These are phyloP conservation scores for Lathyrus oleraceus DNA, from an alignment of 306 rosid genomes.

Conservation along the genomic window DNA sequence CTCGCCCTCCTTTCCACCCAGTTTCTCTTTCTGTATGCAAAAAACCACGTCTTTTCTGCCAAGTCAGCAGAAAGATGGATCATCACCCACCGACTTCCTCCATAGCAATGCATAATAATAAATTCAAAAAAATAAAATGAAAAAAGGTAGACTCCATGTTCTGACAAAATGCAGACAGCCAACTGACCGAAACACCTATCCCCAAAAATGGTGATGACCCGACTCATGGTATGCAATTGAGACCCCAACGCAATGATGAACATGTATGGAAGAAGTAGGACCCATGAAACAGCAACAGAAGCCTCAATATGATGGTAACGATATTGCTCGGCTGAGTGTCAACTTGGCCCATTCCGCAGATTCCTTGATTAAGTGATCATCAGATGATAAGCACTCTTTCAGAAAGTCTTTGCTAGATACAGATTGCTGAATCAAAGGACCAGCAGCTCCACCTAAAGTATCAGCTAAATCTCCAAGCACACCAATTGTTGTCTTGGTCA, in stretches of 20 bases:
- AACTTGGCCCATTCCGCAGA: conserved; percentile 95
- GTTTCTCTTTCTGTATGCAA: conserved; percentile 35
- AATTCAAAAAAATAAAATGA: conserved; percentile 34
- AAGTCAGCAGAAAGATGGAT: conserved; percentile 65
- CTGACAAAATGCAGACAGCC: conserved; percentile 53
- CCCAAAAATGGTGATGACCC: conserved; percentile 78
- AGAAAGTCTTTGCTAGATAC: conserved; percentile 84
- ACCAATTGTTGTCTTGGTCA: conserved; percentile 86
- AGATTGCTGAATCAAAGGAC: conserved; percentile 77
- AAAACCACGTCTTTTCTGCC: conserved; percentile 56
- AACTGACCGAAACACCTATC: conserved; percentile 51
- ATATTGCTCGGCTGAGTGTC: conserved; percentile 76
- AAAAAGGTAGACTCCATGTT: conserved; percentile 50
- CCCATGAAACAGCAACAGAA: conserved; percentile 34
- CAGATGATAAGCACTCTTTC: conserved; percentile 79
- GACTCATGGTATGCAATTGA: conserved; percentile 77
- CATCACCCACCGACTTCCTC: conserved; percentile 60
- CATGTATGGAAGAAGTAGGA: conserved; percentile 71
- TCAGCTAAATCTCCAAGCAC: conserved; percentile 94
- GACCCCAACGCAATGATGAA: conserved; percentile 76
- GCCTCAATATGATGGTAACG: conserved; percentile 53
- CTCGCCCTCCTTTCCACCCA: conserved; percentile 34
- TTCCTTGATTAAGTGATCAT: conserved; percentile 80
- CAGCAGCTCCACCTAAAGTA: conserved; percentile 74
- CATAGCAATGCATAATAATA: conserved; percentile 60